phyloP scores from a whole-genome alignment of 345 rosid genomes.

The Anacardium occidentale region DNA sequence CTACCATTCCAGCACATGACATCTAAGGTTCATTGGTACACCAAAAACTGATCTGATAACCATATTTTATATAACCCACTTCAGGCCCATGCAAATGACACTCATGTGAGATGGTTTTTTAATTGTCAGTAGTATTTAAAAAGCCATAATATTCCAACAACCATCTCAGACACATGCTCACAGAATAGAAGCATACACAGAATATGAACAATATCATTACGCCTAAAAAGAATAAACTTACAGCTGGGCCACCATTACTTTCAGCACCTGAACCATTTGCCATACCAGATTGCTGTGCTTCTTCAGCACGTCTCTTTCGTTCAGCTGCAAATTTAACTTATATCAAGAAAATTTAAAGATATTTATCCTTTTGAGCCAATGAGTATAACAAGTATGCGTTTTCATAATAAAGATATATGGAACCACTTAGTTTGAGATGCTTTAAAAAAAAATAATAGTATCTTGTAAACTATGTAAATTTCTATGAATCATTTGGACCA shows the following conservation, averaged over 20 bases:
- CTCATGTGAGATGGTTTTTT: neutral
- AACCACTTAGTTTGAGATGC: neutral
- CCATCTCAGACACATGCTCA: neutral
- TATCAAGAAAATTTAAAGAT: neutral
- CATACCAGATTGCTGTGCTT: constrained; percentile 49
- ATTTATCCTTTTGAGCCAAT: neutral
- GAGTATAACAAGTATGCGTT: neutral
- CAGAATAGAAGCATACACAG: too few species aligned
- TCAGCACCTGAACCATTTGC: constrained; percentile 60
- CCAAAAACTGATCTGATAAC: neutral
- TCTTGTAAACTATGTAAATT: neutral
- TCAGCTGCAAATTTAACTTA: constrained; percentile 56
- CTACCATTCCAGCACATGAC: neutral
- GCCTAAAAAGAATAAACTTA: constrained; percentile 31
- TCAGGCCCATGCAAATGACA: neutral
- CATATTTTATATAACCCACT: neutral
- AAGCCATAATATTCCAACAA: neutral
- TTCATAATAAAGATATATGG: neutral
- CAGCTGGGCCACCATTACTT: constrained; percentile 53
- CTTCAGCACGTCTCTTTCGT: constrained; percentile 70
- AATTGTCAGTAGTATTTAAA: too few species aligned
- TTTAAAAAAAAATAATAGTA: neutral
- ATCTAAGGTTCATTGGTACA: neutral
- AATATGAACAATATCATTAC: too few species aligned
- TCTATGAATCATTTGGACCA: too few species aligned